phyloP scores from a whole-genome alignment of 129 eudicot genomes.

The Flaveria linearis region DNA sequence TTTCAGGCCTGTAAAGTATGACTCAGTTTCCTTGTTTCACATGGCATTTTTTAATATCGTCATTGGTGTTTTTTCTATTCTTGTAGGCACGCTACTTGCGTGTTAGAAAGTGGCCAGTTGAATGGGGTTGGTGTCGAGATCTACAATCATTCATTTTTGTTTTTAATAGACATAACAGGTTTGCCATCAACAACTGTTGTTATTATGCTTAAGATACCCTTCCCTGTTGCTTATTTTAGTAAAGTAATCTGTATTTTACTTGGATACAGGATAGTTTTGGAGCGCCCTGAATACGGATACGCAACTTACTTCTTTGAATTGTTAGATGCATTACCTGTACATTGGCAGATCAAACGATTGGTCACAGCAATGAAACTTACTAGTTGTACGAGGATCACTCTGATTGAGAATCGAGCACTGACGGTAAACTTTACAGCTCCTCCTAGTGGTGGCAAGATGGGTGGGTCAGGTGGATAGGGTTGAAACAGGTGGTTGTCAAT shows the following conservation, averaged over 20 bases:
- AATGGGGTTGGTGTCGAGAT: conserved; percentile 99
- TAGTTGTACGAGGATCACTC: conserved; percentile 68
- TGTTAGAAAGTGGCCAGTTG: conserved; percentile 85
- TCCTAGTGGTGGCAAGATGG: not conserved
- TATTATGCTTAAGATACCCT: conserved; percentile 6
- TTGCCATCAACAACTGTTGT: not conserved
- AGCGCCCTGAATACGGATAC: conserved; percentile 97
- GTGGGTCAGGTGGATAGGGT: not conserved
- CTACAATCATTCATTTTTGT: conserved; percentile 96
- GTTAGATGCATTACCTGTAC: conserved; percentile 50
- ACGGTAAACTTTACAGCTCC: conserved; percentile 39
- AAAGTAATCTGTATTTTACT: not conserved
- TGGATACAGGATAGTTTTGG: conserved; percentile 79
- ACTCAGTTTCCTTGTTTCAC: not conserved
- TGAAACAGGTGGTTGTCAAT: not conserved
- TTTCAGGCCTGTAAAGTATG: not conserved
- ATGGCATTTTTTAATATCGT: not conserved
- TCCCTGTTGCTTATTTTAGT: not conserved
- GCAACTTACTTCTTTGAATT: conserved; percentile 97
- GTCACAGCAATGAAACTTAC: conserved; percentile 91
- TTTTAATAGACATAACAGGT: conserved; percentile 90
- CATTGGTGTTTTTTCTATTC: conserved; percentile 4
- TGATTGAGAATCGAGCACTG: conserved; percentile 77
- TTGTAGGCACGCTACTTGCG: conserved; percentile 75
- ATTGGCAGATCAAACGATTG: conserved; percentile 87